phyloP scores from a whole-genome alignment of 257 asterid species.

The Nicotiana otophora region DNA sequence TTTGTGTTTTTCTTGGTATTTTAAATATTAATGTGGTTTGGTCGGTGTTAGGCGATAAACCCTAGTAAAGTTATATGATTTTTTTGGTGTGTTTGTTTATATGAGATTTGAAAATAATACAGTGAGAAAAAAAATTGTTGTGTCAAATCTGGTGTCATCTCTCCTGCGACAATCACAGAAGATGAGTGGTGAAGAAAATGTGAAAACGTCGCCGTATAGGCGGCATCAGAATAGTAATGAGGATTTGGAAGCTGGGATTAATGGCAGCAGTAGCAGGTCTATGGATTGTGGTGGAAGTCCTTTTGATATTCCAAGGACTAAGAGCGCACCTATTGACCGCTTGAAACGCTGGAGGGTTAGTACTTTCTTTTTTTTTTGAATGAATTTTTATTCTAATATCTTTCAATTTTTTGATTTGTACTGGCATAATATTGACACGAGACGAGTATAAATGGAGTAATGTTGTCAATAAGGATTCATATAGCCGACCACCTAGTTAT shows the following conservation, averaged over 20 bases:
- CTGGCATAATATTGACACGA: no score
- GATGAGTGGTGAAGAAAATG: constrained; percentile 8
- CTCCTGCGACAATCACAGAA: constrained; percentile 55
- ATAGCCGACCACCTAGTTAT: no score
- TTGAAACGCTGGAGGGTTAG: constrained; percentile 71
- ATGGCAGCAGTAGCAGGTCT: constrained; percentile 10
- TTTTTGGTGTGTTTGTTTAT: neutral
- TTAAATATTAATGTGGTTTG: no score
- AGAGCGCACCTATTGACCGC: constrained; percentile 72
- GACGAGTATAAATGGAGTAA: no score
- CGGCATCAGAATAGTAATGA: constrained; percentile 32
- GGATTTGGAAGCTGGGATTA: constrained; percentile 54
- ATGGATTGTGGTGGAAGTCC: constrained; percentile 54
- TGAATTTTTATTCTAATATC: no score
- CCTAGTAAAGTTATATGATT: neutral
- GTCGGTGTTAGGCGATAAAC: neutral
- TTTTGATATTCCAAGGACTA: constrained; percentile 68
- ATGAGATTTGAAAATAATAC: neutral
- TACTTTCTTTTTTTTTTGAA: no score
- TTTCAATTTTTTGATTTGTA: no score
- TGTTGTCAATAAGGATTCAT: no score
- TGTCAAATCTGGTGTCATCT: constrained; percentile 42
- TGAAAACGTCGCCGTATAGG: constrained; percentile 49
- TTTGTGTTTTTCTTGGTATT: no score
- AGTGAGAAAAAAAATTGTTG: neutral